Conservation (phyloP, 345 rosid species). For the Eucalyptus camaldulensis region DNA sequence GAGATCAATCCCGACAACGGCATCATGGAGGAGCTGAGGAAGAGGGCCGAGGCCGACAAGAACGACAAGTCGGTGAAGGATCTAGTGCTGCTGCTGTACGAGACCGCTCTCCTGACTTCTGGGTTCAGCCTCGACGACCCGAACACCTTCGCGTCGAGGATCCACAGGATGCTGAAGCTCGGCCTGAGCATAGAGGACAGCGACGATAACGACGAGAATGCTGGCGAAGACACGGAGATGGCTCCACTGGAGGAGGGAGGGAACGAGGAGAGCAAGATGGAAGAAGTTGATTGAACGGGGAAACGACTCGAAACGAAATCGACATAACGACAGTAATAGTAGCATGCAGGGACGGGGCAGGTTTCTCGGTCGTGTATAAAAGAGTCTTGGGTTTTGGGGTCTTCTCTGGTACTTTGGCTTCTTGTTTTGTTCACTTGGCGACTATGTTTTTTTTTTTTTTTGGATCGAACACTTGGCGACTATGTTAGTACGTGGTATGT, state of each 20-base stretch:
- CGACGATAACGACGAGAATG: neutral
- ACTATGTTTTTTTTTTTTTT: neutral
- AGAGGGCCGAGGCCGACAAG: conserved; percentile 41
- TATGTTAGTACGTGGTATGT: neutral
- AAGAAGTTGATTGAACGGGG: conserved; percentile 25
- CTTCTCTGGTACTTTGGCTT: neutral
- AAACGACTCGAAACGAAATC: neutral
- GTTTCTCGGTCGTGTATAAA: neutral
- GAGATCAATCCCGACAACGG: conserved; percentile 45
- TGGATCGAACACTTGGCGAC: neutral
- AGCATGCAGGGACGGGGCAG: neutral
- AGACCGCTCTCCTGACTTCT: conserved; percentile 42
- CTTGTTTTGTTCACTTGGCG: neutral
- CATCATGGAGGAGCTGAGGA: conserved; percentile 44
- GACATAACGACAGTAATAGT: neutral
- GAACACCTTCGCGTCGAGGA: conserved; percentile 32
- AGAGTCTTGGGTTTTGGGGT: neutral
- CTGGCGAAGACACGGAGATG: conserved; percentile 24
- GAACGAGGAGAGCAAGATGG: conserved; percentile 51
- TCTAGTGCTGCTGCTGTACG: conserved; percentile 27
- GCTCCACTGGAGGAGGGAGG: conserved; percentile 31
- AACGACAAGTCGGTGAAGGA: conserved; percentile 53
- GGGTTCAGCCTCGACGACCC: conserved; percentile 53
- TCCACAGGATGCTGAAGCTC: conserved; percentile 45
- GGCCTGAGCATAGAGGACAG: conserved; percentile 43